phyloP scores from a whole-genome alignment of 2,329 filamentous ascomycete genomes.

The Colletotrichum brevisporum region DNA sequence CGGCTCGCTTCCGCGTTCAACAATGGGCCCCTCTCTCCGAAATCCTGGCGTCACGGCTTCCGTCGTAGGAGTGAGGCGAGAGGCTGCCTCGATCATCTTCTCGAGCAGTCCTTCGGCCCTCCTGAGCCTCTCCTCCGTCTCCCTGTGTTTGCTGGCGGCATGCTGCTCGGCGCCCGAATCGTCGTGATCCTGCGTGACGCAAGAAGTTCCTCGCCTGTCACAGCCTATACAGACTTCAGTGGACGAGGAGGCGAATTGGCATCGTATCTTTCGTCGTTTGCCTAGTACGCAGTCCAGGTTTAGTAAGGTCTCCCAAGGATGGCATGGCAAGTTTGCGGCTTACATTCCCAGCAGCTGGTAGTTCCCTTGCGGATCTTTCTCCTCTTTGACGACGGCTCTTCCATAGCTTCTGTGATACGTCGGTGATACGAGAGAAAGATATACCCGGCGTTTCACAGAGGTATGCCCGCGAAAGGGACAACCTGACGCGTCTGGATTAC shows the following conservation, averaged over 20 bases:
- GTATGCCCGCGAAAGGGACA: no score
- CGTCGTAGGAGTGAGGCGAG: neutral
- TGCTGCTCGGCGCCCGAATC: slow-evolving; percentile 25
- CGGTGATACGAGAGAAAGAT: neutral
- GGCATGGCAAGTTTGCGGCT: neutral
- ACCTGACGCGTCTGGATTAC: no score
- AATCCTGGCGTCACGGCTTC: neutral
- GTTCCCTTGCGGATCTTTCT: slow-evolving; percentile 67
- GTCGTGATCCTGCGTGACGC: slow-evolving; percentile 63
- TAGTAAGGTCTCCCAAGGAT: neutral
- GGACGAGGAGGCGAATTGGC: slow-evolving; percentile 56
- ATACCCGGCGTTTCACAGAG: no score
- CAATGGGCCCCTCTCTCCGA: neutral
- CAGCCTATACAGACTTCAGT: slow-evolving; percentile 61
- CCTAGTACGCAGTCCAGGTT: neutral
- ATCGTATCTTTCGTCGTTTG: slow-evolving; percentile 66
- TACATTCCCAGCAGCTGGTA: slow-evolving; percentile 69
- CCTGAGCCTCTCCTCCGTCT: neutral
- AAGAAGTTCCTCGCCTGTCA: slow-evolving; percentile 57
- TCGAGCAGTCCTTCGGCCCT: neutral
- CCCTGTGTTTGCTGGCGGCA: neutral
- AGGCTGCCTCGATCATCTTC: neutral
- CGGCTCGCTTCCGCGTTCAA: neutral
- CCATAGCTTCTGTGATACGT: neutral
- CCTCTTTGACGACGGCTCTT: neutral